These are phyloP conservation scores for Sclerotinia spermophila DNA, from an alignment of 2,329 filamentous ascomycete species.

Conservation along the genomic window DNA sequence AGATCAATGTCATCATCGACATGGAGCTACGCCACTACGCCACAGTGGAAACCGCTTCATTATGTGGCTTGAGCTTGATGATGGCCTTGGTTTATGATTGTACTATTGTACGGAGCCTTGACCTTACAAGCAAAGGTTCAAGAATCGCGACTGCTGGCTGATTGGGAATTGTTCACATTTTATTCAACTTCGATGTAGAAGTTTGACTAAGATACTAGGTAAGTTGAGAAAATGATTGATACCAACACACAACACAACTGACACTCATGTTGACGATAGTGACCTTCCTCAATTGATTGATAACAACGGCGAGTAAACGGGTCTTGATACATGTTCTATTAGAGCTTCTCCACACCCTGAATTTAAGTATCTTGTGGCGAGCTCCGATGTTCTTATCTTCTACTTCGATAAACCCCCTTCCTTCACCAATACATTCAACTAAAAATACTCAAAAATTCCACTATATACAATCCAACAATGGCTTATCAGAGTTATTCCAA, in stretches of 20 bases:
- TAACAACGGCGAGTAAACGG: background rate
- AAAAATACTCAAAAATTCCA: background rate
- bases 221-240: background rate
- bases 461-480: background rate
- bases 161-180: background rate
- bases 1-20: conserved; percentile 12
- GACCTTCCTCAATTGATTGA: background rate
- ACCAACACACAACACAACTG: background rate
- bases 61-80: background rate
- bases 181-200: background rate
- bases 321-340: background rate
- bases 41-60: background rate
- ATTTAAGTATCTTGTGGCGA: background rate
- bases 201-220: background rate
- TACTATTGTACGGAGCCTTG: background rate
- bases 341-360: background rate
- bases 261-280: background rate
- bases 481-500: background rate
- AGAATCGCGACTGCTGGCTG: background rate
- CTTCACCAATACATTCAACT: background rate
- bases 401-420: background rate
- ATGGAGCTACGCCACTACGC: background rate
- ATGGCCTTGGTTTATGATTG: background rate
- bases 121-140: background rate
- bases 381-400: conserved; percentile 8